Percentiles rank a stretch among this genome's conserved stretches.
phyloP scores from a whole-genome alignment of 2,329 filamentous ascomycete species.

The Penicillium sp. region DNA sequence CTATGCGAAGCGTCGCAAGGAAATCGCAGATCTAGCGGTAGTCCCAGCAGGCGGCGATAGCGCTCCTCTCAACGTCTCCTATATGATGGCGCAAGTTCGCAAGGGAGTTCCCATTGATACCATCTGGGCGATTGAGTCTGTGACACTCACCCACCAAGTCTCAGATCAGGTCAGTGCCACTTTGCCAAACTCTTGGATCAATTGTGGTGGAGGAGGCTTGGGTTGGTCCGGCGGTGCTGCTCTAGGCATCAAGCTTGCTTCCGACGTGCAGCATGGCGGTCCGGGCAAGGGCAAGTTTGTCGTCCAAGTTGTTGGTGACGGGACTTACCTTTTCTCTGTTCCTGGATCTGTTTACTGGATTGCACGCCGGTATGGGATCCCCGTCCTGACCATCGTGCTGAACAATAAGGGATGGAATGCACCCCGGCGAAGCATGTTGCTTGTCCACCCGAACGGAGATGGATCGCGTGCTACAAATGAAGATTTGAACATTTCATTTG shows the following conservation, averaged over 20 bases:
- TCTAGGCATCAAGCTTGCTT: conserved; percentile 74
- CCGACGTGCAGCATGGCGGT: conserved; percentile 53
- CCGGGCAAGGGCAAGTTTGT: conserved; percentile 59
- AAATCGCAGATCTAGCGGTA: conserved; percentile 59
- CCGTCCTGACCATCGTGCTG: conserved; percentile 65
- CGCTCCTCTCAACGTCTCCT: conserved; percentile 63
- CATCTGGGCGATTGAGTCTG: conserved; percentile 76
- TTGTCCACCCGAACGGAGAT: conserved; percentile 66
- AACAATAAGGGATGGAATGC: conserved; percentile 75
- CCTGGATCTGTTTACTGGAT: conserved; percentile 71
- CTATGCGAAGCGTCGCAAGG: conserved; percentile 60
- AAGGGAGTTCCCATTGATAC: conserved; percentile 63
- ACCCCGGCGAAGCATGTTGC: conserved; percentile 60
- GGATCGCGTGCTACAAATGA: conserved; percentile 63
- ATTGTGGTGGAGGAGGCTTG: conserved; percentile 77
- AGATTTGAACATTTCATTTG: conserved; percentile 67
- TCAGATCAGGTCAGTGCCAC: conserved; percentile 70
- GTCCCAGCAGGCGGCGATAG: conserved; percentile 57
- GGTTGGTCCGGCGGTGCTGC: conserved; percentile 79
- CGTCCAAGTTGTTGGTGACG: conserved; percentile 67
- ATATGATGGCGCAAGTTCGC: conserved; percentile 58
- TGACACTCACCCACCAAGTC: conserved; percentile 69
- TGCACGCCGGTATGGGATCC: conserved; percentile 64
- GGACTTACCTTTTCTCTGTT: conserved; percentile 66
- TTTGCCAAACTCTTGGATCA: conserved; percentile 73